Evolutionary conservation across 192 early-diverging fungal species (phyloP), one percentile per base, ranked within the genome.

Genomic region (Podila epicladia): DNA sequence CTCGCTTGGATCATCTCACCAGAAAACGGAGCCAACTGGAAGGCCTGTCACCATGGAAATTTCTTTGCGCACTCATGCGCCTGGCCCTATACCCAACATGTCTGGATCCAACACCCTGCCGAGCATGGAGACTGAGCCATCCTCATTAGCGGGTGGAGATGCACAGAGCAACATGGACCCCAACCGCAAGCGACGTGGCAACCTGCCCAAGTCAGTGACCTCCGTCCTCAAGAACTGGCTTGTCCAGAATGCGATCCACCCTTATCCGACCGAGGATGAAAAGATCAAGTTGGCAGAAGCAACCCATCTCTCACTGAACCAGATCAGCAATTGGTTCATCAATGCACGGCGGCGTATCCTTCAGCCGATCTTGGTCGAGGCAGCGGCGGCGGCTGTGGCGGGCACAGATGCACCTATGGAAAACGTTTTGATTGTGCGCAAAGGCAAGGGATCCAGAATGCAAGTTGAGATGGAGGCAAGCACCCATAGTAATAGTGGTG

Each of bases 311-410:
- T 90, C 85, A 2, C 74, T 92, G 59, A 89, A 88, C 61, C 92
- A 93, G 65, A 91, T 93, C 64, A 92, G 89, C 64, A 92, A 93
- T 70, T 93, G 92, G 92, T 93, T 93, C 64, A 93, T 93, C 32
- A 93, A 93, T 82, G 92, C 92, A 0, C 73, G 92, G 5, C 72
- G 92, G 20, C 75, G 92, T 13, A 79, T 79, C 9, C 35, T 79
- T 53, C 76, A 79, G 45, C 76, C 76, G 20, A 79, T 79, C 20
- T 58, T 79, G 29, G 70, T 72, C 49, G 69, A 79, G 45, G 76
- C 70, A 3, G 76, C 76, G 0, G 76, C 76, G 3, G 76, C 69
- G 3, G 70, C 69, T 24, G 70, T 72, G n/a, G 76, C 76, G 8
- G 77, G 71, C 6, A 73, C 77, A 9, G 77, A 72, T 69, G 77